phyloP scores from a whole-genome alignment of 352 stramenopile genomes.

The Globisporangium nagaii region DNA sequence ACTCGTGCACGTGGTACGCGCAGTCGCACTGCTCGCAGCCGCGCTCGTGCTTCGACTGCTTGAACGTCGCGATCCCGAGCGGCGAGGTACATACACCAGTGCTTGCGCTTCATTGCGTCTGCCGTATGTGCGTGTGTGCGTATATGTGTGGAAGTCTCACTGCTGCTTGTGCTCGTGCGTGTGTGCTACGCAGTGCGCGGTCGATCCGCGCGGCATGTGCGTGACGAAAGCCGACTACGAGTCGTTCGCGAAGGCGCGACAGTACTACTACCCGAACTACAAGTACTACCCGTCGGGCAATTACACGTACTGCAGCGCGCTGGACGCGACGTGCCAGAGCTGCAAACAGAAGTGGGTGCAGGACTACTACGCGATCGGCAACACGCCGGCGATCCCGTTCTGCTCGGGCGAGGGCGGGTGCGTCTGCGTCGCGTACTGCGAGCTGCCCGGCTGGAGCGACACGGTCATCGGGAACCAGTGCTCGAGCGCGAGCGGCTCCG shows the following conservation, averaged over 20 bases:
- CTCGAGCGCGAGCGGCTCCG: slow-evolving; percentile 1
- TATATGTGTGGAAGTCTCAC: not conserved
- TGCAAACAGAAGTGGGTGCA: slow-evolving; percentile 25
- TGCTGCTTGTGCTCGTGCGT: slow-evolving; percentile 3
- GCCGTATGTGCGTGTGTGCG: not conserved
- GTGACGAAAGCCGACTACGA: slow-evolving; percentile 31
- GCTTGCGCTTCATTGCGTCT: not conserved
- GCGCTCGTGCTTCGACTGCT: slow-evolving; percentile 50
- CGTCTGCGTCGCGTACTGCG: slow-evolving; percentile 37
- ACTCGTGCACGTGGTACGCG: slow-evolving; percentile 34
- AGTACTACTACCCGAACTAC: slow-evolving; percentile 41
- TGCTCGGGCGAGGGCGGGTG: slow-evolving; percentile 33
- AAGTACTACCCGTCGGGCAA: slow-evolving; percentile 34
- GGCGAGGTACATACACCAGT: not conserved
- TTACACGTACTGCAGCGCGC: slow-evolving; percentile 33
- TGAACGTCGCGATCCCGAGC: slow-evolving; percentile 28
- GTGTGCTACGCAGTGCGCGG: slow-evolving; percentile 17
- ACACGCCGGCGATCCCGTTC: slow-evolving; percentile 15
- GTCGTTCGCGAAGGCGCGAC: slow-evolving; percentile 24
- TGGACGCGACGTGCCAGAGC: slow-evolving; percentile 26
- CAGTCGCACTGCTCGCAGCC: slow-evolving; percentile 23
- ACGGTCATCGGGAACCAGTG: slow-evolving; percentile 24
- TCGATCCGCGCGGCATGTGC: slow-evolving; percentile 27
- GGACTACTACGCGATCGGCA: slow-evolving; percentile 21
- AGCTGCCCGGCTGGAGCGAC: slow-evolving; percentile 17